These are phyloP conservation scores for Gymnopilus dilepis DNA, from an alignment of 768 basidiomycete species.

Conservation along the genomic window DNA sequence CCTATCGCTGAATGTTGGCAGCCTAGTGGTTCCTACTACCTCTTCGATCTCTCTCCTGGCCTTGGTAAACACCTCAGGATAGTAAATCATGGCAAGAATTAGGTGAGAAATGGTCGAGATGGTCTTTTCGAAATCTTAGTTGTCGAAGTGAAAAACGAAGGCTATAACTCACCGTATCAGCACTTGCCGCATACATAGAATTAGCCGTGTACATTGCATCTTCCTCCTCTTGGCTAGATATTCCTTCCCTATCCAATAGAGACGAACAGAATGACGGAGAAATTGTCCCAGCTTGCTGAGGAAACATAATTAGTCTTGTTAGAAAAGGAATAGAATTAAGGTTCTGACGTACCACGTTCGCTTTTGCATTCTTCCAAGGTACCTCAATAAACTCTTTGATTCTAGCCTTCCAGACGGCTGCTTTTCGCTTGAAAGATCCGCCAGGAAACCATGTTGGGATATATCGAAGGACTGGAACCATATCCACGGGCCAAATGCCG, in stretches of 20 bases:
- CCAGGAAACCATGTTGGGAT: conserved; percentile 15
- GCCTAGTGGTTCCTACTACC: conserved; percentile 33
- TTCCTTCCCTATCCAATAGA: not conserved
- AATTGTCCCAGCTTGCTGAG: no score
- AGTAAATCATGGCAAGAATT: conserved; percentile 33
- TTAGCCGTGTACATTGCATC: conserved; percentile 16
- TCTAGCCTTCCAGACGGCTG: conserved; percentile 18
- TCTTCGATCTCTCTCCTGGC: conserved; percentile 34
- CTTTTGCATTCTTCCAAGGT: conserved; percentile 18
- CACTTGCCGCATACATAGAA: conserved; percentile 25
- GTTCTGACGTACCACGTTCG: conserved; percentile 11
- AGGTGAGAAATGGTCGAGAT: conserved; percentile 28
- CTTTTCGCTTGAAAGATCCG: conserved; percentile 22
- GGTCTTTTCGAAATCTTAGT: conserved; percentile 5
- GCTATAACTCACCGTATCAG: conserved; percentile 20
- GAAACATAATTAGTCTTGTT: no score
- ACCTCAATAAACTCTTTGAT: conserved; percentile 14
- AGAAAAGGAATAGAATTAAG: no score
- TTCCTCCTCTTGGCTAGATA: conserved; percentile 20
- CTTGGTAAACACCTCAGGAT: conserved; percentile 29
- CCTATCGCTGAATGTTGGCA: conserved; percentile 28
- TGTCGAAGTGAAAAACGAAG: not conserved
- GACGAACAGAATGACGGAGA: conserved; percentile 5
- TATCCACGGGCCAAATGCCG: conserved; percentile 15
- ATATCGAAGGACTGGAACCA: conserved; percentile 9